These are phyloP conservation scores for Phytopythium mirpurense DNA, from an alignment of 352 stramenopile genomes.

Conservation along the genomic window DNA sequence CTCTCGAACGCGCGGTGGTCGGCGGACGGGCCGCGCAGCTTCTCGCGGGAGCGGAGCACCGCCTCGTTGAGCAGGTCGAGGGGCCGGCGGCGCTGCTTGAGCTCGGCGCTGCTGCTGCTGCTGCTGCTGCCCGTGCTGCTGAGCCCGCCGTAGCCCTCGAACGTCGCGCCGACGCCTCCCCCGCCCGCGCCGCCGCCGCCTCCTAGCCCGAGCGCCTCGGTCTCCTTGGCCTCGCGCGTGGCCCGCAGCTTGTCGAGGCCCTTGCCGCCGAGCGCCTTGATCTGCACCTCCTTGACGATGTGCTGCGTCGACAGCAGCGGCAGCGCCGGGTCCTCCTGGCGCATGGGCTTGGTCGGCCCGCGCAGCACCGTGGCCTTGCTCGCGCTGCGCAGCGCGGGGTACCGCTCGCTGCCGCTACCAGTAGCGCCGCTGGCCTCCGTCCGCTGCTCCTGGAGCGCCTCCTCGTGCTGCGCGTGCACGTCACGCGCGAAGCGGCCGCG, in stretches of 20 bases:
- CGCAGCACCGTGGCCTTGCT: conserved; percentile 57
- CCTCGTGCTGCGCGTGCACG: conserved; percentile 72
- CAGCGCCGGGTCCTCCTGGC: conserved; percentile 47
- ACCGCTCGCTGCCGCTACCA: too few species aligned
- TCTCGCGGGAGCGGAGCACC: conserved; percentile 14
- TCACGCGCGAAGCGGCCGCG: conserved; percentile 53
- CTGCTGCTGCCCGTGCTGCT: conserved; percentile 11
- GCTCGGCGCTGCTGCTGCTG: conserved; percentile 23
- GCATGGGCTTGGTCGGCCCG: conserved; percentile 57
- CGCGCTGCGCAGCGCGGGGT: conserved; percentile 51
- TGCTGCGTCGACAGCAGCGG: conserved; percentile 59
- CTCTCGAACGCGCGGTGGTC: conserved; percentile 54
- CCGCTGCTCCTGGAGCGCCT: conserved; percentile 75
- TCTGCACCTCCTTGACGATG: conserved; percentile 86
- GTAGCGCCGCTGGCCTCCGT: conserved; percentile 45
- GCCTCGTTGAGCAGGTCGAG: conserved; percentile 63
- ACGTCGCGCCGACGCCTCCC: conserved; percentile 17
- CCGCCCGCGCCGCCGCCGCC: conserved; percentile 12
- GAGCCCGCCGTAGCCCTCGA: conserved; percentile 24
- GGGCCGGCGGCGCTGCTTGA: conserved; percentile 47
- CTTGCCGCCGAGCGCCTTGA: conserved; percentile 85
- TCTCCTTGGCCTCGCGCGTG: conserved; percentile 66
- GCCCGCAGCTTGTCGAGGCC: conserved; percentile 79
- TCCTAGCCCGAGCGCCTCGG: conserved; percentile 20
- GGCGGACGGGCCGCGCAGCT: conserved; percentile 37